Evolutionary conservation across 129 eudicot species (phyloP).

Genomic region (Solidago caesia): DNA sequence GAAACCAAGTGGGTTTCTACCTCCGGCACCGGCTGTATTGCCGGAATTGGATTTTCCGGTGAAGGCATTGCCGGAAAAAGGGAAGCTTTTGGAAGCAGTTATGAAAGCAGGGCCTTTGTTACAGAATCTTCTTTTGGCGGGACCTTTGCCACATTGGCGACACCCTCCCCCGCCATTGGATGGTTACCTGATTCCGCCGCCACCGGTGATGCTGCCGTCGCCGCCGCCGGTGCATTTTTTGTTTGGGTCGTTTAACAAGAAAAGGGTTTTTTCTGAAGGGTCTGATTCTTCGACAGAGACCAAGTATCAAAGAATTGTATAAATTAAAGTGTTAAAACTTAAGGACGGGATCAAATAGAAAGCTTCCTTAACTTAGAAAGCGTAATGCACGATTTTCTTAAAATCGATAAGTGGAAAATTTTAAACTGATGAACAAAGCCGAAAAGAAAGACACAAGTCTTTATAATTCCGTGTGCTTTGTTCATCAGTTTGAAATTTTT

Average conservation of each 20-base stretch:
- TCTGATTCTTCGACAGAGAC: slow-evolving; percentile 47
- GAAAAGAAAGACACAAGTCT: too few species aligned
- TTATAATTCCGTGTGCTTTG: too few species aligned
- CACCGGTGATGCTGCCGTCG: slow-evolving; percentile 46
- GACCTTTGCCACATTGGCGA: slow-evolving; percentile 91
- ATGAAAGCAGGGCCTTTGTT: slow-evolving; percentile 86
- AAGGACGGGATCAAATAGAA: too few species aligned
- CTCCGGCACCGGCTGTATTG: slow-evolving; percentile 10
- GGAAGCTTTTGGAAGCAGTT: slow-evolving; percentile 76
- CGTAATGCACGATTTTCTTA: too few species aligned
- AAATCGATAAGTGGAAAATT: too few species aligned
- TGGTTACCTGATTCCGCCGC: slow-evolving; percentile 61
- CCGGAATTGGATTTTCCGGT: slow-evolving; percentile 33
- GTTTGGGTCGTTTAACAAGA: slow-evolving; percentile 34
- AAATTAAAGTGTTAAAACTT: neutral
- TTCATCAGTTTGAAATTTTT: too few species aligned
- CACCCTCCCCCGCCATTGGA: slow-evolving; percentile 89
- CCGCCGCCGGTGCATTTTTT: slow-evolving; percentile 22
- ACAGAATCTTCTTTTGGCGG: slow-evolving; percentile 74
- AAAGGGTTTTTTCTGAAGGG: slow-evolving; percentile 46
- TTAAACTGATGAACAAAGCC: too few species aligned
- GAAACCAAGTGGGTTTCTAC: slow-evolving; percentile 15
- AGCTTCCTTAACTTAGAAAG: too few species aligned
- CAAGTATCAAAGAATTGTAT: slow-evolving; percentile 54
- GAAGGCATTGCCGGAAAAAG: slow-evolving; percentile 66